Conservation (phyloP, 805 yeast species). For the Yueomyces sinensis region DNA sequence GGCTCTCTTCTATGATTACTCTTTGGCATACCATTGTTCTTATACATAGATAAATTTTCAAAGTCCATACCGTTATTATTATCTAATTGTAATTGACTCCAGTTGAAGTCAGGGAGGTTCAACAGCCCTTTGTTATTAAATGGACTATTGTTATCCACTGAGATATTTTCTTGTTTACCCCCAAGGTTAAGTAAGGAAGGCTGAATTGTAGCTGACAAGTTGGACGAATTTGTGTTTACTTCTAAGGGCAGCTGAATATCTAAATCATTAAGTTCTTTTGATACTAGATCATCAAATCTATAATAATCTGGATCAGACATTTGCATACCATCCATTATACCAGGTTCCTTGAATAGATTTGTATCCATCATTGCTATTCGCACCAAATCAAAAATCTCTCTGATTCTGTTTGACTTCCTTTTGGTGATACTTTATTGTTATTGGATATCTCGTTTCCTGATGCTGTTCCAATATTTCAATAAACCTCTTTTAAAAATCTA, state of each 20-base stretch:
- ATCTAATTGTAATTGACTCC: constrained; percentile 8
- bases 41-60: too few species aligned
- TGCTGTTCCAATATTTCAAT: too few species aligned
- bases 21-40: too few species aligned
- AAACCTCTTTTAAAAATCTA: too few species aligned
- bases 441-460: too few species aligned
- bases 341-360: too few species aligned
- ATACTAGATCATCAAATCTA: constrained; percentile 42
- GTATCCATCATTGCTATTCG: too few species aligned
- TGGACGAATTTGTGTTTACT: neutral
- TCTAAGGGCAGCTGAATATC: constrained; percentile 35
- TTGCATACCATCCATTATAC: too few species aligned
- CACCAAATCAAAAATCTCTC: too few species aligned
- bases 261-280: constrained; percentile 47
- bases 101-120: constrained; percentile 8
- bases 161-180: neutral
- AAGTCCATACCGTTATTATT: constrained; percentile 4
- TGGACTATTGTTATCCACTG: neutral
- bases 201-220: neutral
- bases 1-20: constrained; percentile 49
- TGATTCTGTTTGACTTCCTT: too few species aligned
- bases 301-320: constrained; percentile 33
- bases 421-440: too few species aligned
- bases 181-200: too few species aligned
- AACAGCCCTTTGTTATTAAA: neutral